Evolutionary conservation across 495 filamentous ascomycete genomes (phyloP), one percentile per base, ranked within the genome.

Genomic region (Daldinia bambusicola): DNA sequence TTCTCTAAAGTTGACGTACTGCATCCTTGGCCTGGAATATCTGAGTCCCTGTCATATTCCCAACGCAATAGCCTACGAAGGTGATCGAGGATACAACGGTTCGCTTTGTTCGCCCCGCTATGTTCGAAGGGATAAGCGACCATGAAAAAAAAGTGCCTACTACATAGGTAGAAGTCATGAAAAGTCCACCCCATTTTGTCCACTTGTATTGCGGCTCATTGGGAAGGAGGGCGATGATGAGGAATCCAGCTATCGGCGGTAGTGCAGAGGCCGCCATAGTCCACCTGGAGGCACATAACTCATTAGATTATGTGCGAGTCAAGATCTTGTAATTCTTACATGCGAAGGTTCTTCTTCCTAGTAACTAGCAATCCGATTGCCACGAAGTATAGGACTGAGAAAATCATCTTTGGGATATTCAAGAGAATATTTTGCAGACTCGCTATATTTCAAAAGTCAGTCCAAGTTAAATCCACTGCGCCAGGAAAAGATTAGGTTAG

Each of bases 41-140:
- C 55, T 85, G 84, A 2, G 85, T 83, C 0, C 86, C 86, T 6
- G 85, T 79, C 70, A 87, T 87, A 57, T 87, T 87, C 1, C 84
- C 84, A 22, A 84, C 72, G 41, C 80, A 81, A 67, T 85, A 86
- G 0, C 68, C 79, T 1, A 81, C 76, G 2, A 83, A 79, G 4
- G 83, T 74, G 18, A 84, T 64, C 1, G 81, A 60, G 12, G 66
- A 70, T 6, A 67, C 48, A 31, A 72, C 56, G 6, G 74, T 74
- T 5, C 72, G 63, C 51, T 76, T 76, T 18, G 74, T 76, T 52
- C 74, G 56, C 13, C 74, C 74, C 2, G 64, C 74, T 3, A 71
- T 63, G 50, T 76, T 76, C 5, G 74, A 76, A 14, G 74, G 71
- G 3, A 76, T 63, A 8, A 76, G 45, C 0, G 74, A 69, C 74